phyloP scores from a whole-genome alignment of 192 early-diverging fungal species.

The Pecoramyces ruminantium region DNA sequence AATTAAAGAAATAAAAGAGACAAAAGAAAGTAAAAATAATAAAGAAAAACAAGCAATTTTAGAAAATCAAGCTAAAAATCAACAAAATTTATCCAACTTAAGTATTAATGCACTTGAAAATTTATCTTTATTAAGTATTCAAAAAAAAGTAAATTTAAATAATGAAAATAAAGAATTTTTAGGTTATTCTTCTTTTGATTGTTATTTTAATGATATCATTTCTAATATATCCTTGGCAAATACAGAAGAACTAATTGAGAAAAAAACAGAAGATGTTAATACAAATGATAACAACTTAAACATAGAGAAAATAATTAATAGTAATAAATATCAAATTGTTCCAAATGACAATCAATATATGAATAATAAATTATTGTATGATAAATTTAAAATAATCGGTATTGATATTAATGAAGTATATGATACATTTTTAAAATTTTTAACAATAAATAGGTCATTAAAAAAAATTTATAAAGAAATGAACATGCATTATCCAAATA shows the following conservation, averaged over 20 bases:
- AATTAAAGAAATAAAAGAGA: background rate
- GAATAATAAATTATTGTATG: background rate
- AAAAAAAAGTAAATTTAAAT: background rate
- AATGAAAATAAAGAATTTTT: background rate
- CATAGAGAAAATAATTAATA: background rate
- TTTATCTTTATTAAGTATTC: background rate
- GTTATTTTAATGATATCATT: background rate
- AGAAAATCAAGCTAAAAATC: background rate
- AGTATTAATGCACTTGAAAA: background rate
- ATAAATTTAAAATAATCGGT: background rate
- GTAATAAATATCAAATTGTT: background rate
- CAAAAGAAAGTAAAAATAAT: background rate
- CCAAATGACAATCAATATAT: background rate
- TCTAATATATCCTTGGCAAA: background rate
- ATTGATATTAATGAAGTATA: background rate
- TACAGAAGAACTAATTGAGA: background rate
- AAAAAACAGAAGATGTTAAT: background rate
- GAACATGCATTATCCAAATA: background rate
- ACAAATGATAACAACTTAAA: background rate
- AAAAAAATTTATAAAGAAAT: background rate
- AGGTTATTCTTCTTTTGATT: background rate
- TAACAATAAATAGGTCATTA: background rate
- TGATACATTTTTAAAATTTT: background rate
- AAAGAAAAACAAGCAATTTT: background rate
- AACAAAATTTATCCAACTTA: background rate